A percentile compares a stretch with the other conserved stretches of the same genome.
These are phyloP conservation scores for Fomes fomentarius DNA, from an alignment of 1,284 basidiomycete genomes.

Conservation along the genomic window DNA sequence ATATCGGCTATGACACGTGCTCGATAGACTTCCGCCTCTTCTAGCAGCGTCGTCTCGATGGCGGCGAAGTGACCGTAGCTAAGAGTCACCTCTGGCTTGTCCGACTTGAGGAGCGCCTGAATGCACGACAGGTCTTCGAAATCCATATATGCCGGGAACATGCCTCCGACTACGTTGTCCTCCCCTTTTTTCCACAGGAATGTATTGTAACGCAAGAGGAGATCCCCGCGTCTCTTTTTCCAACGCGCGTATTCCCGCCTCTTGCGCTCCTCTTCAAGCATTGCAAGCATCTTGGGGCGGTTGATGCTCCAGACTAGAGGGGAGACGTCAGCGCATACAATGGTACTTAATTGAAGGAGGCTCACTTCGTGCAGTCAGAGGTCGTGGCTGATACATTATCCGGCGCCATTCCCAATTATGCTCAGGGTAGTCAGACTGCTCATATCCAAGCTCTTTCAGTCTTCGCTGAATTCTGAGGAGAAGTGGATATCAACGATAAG, in stretches of 20 bases:
- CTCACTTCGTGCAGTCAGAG: background rate
- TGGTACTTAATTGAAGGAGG: background rate
- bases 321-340: background rate
- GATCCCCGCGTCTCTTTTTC: no score
- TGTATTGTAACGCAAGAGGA: background rate
- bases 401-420: background rate
- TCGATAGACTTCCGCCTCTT: no score
- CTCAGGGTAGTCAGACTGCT: no score
- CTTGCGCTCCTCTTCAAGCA: background rate
- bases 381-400: background rate
- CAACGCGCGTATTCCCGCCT: background rate
- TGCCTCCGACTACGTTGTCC: background rate
- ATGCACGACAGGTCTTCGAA: background rate
- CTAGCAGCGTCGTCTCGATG: background rate
- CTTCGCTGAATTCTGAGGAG: no score
- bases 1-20: no score
- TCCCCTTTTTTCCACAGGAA: background rate
- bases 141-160: background rate
- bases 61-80: background rate
- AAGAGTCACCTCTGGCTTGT: background rate
- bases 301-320: constrained; percentile 2
- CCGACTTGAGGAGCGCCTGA: background rate
- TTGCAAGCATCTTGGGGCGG: background rate
- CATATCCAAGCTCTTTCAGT: no score
- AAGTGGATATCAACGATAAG: no score